A percentile compares a stretch with the other conserved stretches of the same genome.
Evolutionary conservation across 495 filamentous ascomycete species (phyloP).

Genomic region (Sabuloglossum arenarium): DNA sequence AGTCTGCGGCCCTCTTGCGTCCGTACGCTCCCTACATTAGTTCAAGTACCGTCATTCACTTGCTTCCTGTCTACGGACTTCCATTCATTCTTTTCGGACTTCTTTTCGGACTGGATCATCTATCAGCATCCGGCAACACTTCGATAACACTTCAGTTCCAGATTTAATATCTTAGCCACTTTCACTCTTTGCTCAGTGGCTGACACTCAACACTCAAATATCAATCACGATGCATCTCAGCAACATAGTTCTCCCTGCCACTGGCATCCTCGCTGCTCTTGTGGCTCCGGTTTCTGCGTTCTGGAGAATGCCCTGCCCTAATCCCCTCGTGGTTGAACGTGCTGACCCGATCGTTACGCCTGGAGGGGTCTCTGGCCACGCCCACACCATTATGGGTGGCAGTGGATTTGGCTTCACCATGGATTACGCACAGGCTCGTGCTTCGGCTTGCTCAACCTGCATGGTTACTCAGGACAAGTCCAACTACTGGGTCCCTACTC

Average conservation of each 20-base stretch:
- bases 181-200: not conserved
- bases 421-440: conserved; percentile 31
- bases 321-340: conserved; percentile 31
- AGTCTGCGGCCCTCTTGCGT: not conserved
- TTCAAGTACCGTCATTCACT: not conserved
- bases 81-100: not conserved
- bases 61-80: not conserved
- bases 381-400: conserved; percentile 57
- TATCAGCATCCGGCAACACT: not conserved
- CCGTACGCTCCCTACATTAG: not conserved
- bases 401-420: conserved; percentile 46
- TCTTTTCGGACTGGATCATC: not conserved
- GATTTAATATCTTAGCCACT: conserved; percentile 5
- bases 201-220: not conserved
- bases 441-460: conserved; percentile 46
- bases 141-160: not conserved
- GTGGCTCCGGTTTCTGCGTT: conserved; percentile 13
- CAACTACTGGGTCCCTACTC: conserved; percentile 56
- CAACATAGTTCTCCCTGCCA: not conserved
- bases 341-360: conserved; percentile 52
- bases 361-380: conserved; percentile 37
- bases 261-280: conserved; percentile 5
- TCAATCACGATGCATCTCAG: conserved; percentile 8
- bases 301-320: conserved; percentile 17
- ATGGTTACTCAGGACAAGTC: conserved; percentile 43